These are phyloP conservation scores for Ceratobasidium sp. DNA, from an alignment of 1,284 basidiomycete genomes.

Conservation along the genomic window DNA sequence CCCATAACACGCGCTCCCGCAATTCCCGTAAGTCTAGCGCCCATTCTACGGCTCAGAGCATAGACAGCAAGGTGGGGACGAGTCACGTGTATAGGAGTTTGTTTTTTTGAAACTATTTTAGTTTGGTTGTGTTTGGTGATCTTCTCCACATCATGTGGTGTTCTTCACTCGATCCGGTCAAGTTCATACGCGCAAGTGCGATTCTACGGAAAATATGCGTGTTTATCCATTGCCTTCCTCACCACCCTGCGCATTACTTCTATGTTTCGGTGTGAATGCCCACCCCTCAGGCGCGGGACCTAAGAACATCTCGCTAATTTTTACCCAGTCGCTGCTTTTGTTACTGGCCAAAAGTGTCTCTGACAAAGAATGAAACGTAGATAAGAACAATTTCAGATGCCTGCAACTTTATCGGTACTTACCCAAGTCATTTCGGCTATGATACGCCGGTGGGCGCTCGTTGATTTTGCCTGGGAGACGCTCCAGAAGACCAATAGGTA, in stretches of 20 bases:
- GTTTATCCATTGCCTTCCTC: conserved; percentile 67
- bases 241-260: conserved; percentile 72
- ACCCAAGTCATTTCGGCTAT: conserved; percentile 89
- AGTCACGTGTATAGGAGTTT: conserved; percentile 24
- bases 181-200: conserved; percentile 5
- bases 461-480: conserved; percentile 85
- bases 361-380: conserved; percentile 52
- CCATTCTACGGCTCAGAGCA: conserved; percentile 1
- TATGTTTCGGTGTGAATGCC: conserved; percentile 81
- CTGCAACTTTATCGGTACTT: conserved; percentile 51
- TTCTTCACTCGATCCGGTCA: conserved; percentile 37
- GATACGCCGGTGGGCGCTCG: conserved; percentile 89
- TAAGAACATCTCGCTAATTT: conserved; percentile 94
- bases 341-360: conserved; percentile 88
- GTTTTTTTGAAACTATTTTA: conserved; percentile 13
- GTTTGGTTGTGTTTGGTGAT: conserved; percentile 17
- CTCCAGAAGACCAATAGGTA: conserved; percentile 95
- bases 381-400: conserved; percentile 4
- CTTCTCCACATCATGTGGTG: conserved; percentile 31
- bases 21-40: conserved; percentile 2
- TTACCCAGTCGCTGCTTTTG: conserved; percentile 93
- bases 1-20: background rate
- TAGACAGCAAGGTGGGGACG: background rate
- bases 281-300: conserved; percentile 77
- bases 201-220: too few relatives aligned